A percentile compares a stretch with the other conserved stretches of the same genome.
These are phyloP conservation scores for Mortierella sp. DNA, from an alignment of 371 early-diverging fungal genomes.

Conservation along the genomic window DNA sequence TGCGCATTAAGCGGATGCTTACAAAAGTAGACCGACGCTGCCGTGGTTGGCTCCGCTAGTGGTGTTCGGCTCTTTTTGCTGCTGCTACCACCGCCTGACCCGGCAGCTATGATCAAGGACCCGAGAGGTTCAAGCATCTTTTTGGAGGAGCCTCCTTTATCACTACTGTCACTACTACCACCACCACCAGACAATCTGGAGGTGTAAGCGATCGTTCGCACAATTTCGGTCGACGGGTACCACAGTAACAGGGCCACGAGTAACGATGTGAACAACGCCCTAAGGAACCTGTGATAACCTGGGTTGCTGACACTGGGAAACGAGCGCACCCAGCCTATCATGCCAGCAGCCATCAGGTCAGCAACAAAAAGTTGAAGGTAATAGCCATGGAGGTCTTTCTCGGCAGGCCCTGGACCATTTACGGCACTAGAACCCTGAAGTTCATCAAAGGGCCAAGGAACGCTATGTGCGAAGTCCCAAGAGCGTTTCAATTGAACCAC, in stretches of 20 bases:
- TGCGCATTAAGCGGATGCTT: constrained; percentile 7
- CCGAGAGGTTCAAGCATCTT: too few relatives aligned
- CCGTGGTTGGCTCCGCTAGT: constrained; percentile 4
- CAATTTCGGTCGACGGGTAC: constrained; percentile 14
- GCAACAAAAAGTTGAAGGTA: constrained; percentile 3
- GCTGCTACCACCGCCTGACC: background rate
- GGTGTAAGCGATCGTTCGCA: background rate
- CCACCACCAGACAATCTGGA: constrained; percentile 2
- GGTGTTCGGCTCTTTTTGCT: background rate
- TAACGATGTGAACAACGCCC: background rate
- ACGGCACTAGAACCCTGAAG: background rate
- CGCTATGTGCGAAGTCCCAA: background rate
- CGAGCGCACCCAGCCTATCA: constrained; percentile 4
- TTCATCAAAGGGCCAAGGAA: constrained; percentile 18
- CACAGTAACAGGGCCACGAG: background rate
- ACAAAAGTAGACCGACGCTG: constrained; percentile 18
- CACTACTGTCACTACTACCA: background rate
- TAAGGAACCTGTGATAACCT: background rate
- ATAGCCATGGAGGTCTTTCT: constrained; percentile 9
- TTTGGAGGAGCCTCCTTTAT: background rate
- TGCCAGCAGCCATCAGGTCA: background rate
- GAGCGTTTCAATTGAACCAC: constrained; percentile 8
- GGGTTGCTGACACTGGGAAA: background rate
- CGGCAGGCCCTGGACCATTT: background rate
- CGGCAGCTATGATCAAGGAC: too few relatives aligned